phyloP scores from a whole-genome alignment of 192 early-diverging fungal species.

The Backusella westeae region DNA sequence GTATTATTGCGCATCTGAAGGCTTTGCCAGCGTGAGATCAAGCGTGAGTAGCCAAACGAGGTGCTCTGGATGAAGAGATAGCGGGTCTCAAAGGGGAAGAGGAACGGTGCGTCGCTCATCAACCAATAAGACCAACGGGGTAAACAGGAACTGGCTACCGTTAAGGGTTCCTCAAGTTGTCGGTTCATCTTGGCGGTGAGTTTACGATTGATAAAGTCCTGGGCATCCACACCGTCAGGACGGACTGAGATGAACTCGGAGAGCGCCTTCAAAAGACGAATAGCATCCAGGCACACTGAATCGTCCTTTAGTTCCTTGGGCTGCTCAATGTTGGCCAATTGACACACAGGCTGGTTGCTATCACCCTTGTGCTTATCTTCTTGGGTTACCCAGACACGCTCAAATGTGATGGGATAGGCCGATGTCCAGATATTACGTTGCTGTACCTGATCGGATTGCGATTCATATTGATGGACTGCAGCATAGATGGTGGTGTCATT shows the following conservation, averaged over 20 bases:
- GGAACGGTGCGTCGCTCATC: slow-evolving; percentile 65
- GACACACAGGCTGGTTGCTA: not conserved
- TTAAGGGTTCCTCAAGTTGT: slow-evolving; percentile 86
- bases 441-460: not conserved
- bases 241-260: slow-evolving; percentile 37
- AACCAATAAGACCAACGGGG: slow-evolving; percentile 75
- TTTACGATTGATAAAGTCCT: slow-evolving; percentile 75
- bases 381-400: slow-evolving; percentile 26
- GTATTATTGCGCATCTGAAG: slow-evolving; percentile 40
- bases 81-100: slow-evolving; percentile 83
- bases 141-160: slow-evolving; percentile 79
- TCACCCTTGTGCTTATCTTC: slow-evolving; percentile 9
- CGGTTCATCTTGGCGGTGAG: slow-evolving; percentile 81
- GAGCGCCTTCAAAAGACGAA: slow-evolving; percentile 41
- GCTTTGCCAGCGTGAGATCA: slow-evolving; percentile 60
- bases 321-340: not conserved
- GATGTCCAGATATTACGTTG: slow-evolving; percentile 54
- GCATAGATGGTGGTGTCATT: slow-evolving; percentile 67
- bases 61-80: slow-evolving; percentile 79
- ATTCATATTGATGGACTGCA: slow-evolving; percentile 59
- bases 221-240: slow-evolving; percentile 20
- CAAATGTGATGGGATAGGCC: slow-evolving; percentile 57
- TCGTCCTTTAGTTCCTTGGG: not conserved
- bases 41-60: slow-evolving; percentile 83
- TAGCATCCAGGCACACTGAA: slow-evolving; percentile 25